Evolutionary conservation across 2,329 filamentous ascomycete genomes (phyloP).

Genomic region (Ceratocystiopsis brevicomis): DNA sequence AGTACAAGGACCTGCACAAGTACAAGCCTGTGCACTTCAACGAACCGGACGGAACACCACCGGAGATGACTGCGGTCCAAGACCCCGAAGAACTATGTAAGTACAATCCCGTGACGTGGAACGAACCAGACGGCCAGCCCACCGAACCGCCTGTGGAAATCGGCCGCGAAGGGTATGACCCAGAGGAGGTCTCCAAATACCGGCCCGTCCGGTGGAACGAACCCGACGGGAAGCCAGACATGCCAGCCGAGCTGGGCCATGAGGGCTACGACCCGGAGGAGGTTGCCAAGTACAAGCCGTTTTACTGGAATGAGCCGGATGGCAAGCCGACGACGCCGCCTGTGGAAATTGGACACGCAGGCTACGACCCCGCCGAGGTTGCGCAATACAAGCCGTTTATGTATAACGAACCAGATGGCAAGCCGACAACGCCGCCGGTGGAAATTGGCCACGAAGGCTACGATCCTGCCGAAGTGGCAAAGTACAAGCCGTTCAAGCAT

Average conservation of each 20-base stretch:
- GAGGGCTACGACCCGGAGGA: slow-evolving; percentile 19
- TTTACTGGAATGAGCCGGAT: slow-evolving; percentile 17
- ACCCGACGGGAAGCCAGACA: slow-evolving; percentile 6
- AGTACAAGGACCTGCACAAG: slow-evolving; percentile 6
- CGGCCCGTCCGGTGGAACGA: slow-evolving; percentile 9
- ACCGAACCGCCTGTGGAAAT: slow-evolving; percentile 3
- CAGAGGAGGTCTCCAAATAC: slow-evolving; percentile 9
- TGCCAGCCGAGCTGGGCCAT: slow-evolving; percentile 7
- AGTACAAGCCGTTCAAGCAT: slow-evolving; percentile 18
- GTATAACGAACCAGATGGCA: slow-evolving; percentile 11
- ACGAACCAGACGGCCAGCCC: slow-evolving; percentile 15
- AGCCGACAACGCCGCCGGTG: slow-evolving; percentile 2
- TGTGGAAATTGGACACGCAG: slow-evolving; percentile 4
- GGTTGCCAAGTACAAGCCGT: slow-evolving; percentile 18
- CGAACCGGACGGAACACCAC: slow-evolving; percentile 11
- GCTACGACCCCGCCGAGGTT: slow-evolving; percentile 7
- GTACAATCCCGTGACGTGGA: slow-evolving; percentile 14
- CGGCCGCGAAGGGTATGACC: slow-evolving; percentile 7
- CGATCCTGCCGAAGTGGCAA: slow-evolving; percentile 14
- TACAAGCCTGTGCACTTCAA: slow-evolving; percentile 21
- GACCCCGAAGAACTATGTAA: slow-evolving; percentile 5
- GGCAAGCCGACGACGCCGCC: slow-evolving; percentile 12
- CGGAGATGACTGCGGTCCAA: neutral
- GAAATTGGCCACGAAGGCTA: slow-evolving; percentile 5
- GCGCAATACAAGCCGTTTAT: slow-evolving; percentile 9